Conservation (phyloP, 2,329 filamentous ascomycete species). For the Pseudogymnoascus sp. region DNA sequence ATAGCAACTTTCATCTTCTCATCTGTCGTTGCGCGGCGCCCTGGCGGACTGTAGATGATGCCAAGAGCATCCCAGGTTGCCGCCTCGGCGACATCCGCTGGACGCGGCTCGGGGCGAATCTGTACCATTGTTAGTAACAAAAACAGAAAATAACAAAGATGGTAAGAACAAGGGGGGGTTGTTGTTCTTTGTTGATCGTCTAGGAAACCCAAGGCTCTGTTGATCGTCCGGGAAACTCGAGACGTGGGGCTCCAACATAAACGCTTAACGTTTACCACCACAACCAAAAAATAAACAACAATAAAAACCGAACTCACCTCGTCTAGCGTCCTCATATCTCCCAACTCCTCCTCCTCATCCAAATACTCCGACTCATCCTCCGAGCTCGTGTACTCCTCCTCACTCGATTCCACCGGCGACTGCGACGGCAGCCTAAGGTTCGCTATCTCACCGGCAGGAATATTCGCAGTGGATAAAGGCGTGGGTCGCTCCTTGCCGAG, state of each 20-base stretch:
- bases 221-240: neutral
- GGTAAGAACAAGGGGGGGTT: neutral
- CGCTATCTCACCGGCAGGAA: neutral
- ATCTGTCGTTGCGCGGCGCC: slow-evolving; percentile 22
- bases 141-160: neutral
- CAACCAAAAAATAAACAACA: neutral
- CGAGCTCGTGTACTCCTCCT: slow-evolving; percentile 25
- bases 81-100: slow-evolving; percentile 37
- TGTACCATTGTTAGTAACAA: slow-evolving; percentile 10
- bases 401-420: slow-evolving; percentile 23
- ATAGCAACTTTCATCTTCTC: slow-evolving; percentile 25
- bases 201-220: neutral
- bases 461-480: neutral
- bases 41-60: slow-evolving; percentile 38
- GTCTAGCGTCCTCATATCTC: slow-evolving; percentile 20
- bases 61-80: slow-evolving; percentile 46
- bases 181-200: neutral
- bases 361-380: slow-evolving; percentile 27
- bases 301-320: slow-evolving; percentile 20
- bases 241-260: neutral
- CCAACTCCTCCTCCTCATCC: slow-evolving; percentile 21
- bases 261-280: neutral
- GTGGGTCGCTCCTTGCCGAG: neutral
- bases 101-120: slow-evolving; percentile 27
- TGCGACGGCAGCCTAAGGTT: slow-evolving; percentile 13